These are phyloP conservation scores for Penicillium bialowiezense DNA, from an alignment of 495 filamentous ascomycete species.

Conservation along the genomic window DNA sequence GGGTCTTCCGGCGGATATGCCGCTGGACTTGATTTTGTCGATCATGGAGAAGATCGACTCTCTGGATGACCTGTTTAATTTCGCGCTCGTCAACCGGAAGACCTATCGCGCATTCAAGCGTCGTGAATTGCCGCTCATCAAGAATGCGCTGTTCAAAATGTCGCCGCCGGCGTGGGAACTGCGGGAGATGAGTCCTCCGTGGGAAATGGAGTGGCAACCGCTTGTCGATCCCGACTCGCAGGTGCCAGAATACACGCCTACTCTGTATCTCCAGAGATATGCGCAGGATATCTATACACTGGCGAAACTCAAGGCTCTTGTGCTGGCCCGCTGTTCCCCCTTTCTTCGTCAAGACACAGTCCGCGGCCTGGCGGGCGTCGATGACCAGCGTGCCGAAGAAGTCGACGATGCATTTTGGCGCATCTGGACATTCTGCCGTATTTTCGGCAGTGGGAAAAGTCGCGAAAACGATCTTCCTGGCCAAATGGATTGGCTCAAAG, in stretches of 20 bases:
- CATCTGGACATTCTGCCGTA: constrained; percentile 67
- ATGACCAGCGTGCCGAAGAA: constrained; percentile 47
- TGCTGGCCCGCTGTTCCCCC: constrained; percentile 55
- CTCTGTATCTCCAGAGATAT: constrained; percentile 54
- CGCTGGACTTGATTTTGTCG: constrained; percentile 47
- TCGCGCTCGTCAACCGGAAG: constrained; percentile 52
- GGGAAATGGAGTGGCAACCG: constrained; percentile 42
- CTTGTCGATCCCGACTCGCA: constrained; percentile 44
- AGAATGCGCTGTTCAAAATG: constrained; percentile 51
- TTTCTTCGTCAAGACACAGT: constrained; percentile 60
- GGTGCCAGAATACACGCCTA: constrained; percentile 56
- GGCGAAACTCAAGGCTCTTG: constrained; percentile 56
- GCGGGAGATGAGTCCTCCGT: constrained; percentile 60
- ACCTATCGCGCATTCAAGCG: constrained; percentile 62
- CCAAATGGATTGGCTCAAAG: constrained; percentile 64
- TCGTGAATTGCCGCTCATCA: constrained; percentile 56
- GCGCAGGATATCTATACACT: constrained; percentile 58
- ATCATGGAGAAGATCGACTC: constrained; percentile 51
- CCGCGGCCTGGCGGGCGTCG: constrained; percentile 50
- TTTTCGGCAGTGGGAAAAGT: constrained; percentile 59
- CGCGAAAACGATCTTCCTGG: constrained; percentile 61
- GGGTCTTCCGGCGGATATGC: constrained; percentile 38
- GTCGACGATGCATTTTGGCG: constrained; percentile 68
- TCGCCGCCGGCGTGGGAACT: constrained; percentile 66
- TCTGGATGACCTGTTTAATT: constrained; percentile 57